These are phyloP conservation scores for Styphnolobium japonicum DNA, from an alignment of 306 rosid genomes.

Conservation along the genomic window DNA sequence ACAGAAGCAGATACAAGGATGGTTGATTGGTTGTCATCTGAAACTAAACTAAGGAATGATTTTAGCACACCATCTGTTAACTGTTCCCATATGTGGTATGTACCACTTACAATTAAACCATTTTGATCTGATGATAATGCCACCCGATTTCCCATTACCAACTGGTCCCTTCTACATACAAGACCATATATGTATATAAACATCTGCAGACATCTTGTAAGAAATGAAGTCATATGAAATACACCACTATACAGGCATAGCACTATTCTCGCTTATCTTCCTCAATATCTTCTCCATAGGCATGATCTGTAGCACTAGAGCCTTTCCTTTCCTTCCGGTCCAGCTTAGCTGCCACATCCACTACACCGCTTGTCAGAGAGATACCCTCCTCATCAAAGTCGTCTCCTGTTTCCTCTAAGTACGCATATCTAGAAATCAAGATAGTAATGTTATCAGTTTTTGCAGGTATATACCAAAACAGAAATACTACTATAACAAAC, in stretches of 20 bases:
- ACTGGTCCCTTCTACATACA: slow-evolving; percentile 24
- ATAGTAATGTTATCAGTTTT: not conserved
- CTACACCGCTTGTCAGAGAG: slow-evolving; percentile 59
- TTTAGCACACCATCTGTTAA: slow-evolving; percentile 10
- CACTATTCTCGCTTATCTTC: slow-evolving; percentile 87
- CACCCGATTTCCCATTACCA: slow-evolving; percentile 18
- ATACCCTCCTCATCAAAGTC: slow-evolving; percentile 91
- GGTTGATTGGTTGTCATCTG: slow-evolving; percentile 10
- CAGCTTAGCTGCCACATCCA: slow-evolving; percentile 47
- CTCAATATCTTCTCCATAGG: slow-evolving; percentile 68
- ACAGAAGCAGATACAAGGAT: slow-evolving; percentile 2
- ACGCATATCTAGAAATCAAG: slow-evolving; percentile 66
- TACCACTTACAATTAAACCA: not conserved
- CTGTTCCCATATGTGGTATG: not conserved
- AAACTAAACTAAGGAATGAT: slow-evolving; percentile 1
- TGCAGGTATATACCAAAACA: not conserved
- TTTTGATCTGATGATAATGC: slow-evolving; percentile 20
- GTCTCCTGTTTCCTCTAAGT: slow-evolving; percentile 75
- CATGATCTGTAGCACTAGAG: slow-evolving; percentile 42
- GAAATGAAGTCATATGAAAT: slow-evolving; percentile 23
- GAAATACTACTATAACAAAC: not conserved
- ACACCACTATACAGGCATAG: slow-evolving; percentile 14
- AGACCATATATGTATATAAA: slow-evolving; percentile 27
- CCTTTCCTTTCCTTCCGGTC: slow-evolving; percentile 55
- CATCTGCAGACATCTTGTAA: slow-evolving; percentile 34